phyloP scores from a whole-genome alignment of 306 rosid genomes.

The Senna siamea region DNA sequence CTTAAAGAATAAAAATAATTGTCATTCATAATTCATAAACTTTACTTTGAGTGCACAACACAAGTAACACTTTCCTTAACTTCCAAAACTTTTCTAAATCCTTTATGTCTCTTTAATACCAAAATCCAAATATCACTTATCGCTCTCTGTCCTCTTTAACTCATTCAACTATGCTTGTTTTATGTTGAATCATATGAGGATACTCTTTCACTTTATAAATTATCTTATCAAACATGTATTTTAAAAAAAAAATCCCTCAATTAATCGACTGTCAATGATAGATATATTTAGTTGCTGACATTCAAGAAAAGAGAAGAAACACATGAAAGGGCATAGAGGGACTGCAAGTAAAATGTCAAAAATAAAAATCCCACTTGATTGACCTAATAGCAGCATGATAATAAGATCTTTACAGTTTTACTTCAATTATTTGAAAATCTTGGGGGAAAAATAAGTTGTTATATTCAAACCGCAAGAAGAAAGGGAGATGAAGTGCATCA shows the following conservation, averaged over 20 bases:
- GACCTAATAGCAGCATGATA: not conserved
- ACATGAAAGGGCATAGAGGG: not conserved
- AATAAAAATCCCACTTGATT: not conserved
- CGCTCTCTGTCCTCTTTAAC: not conserved
- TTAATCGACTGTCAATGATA: not conserved
- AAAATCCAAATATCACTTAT: not conserved
- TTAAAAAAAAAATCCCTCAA: not conserved
- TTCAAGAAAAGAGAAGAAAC: not conserved
- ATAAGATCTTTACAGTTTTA: not conserved
- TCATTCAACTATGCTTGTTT: not conserved
- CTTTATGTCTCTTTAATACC: not conserved
- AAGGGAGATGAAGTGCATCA: not conserved
- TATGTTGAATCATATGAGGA: slow-evolving; percentile 2
- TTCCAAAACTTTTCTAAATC: not conserved
- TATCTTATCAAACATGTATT: not conserved
- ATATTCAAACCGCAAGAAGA: no score
- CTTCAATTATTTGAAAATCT: not conserved
- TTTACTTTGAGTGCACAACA: not conserved
- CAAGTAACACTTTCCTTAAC: not conserved
- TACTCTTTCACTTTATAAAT: not conserved
- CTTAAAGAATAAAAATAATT: not conserved
- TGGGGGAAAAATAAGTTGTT: not conserved
- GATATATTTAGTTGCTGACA: not conserved
- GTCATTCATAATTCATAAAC: not conserved
- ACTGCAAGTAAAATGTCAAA: not conserved